Evolutionary conservation across 495 filamentous ascomycete genomes (phyloP).

Genomic region (Sporormia fimetaria): DNA sequence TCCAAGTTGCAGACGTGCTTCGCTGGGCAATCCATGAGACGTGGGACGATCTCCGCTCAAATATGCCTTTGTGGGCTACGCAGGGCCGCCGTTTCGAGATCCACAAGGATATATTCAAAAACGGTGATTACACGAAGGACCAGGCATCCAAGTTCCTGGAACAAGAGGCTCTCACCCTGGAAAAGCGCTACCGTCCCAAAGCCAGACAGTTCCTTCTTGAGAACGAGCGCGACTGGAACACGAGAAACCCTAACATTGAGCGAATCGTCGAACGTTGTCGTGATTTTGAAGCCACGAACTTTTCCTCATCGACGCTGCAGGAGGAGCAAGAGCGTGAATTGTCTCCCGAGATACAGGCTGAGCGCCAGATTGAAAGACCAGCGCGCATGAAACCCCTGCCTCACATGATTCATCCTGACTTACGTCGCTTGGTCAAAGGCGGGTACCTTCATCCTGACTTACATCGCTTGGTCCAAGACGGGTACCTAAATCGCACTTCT

Average conservation of each 20-base stretch:
- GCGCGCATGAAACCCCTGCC: conserved; percentile 25
- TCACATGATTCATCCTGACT: conserved; percentile 39
- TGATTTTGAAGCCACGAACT: conserved; percentile 34
- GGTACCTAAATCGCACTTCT: conserved; percentile 8
- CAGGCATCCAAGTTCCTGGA: conserved; percentile 40
- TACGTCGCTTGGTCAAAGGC: conserved; percentile 34
- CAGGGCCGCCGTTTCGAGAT: conserved; percentile 42
- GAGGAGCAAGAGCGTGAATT: conserved; percentile 66
- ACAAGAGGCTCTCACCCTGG: conserved; percentile 37
- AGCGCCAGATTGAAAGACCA: conserved; percentile 45
- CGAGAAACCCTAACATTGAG: conserved; percentile 16
- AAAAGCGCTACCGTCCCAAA: conserved; percentile 32
- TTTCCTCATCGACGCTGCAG: conserved; percentile 37
- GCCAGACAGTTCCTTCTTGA: not conserved
- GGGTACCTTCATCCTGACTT: conserved; percentile 37
- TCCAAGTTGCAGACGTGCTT: conserved; percentile 43
- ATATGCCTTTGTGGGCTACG: conserved; percentile 47
- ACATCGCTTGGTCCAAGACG: conserved; percentile 31
- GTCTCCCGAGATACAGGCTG: conserved; percentile 49
- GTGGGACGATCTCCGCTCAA: conserved; percentile 37
- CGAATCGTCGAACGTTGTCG: conserved; percentile 35
- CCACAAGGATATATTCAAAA: conserved; percentile 6
- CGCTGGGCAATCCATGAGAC: conserved; percentile 50
- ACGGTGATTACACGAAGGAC: conserved; percentile 10
- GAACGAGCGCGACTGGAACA: not conserved